Evolutionary conservation across 192 early-diverging fungal species (phyloP), one percentile per base, ranked within the genome.

Genomic region (Backusella australiensis): DNA sequence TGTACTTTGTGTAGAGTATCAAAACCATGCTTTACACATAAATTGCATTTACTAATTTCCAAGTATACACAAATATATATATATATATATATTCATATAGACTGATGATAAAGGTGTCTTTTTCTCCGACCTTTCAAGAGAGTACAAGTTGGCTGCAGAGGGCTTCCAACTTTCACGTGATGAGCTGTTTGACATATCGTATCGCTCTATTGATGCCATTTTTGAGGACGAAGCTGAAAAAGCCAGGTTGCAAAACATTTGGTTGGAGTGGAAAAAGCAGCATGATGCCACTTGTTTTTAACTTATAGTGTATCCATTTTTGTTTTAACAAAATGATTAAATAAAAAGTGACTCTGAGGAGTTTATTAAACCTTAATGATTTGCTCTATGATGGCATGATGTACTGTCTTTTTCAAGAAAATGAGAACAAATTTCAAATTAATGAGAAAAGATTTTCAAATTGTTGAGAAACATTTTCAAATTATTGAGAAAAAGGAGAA

Each of bases 31-130:
- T 32, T 32, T 32, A 32, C 32, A 32, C 32, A 32, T 32, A 32
- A 32, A 32, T 32, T 32, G 0, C 32, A 32, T 32, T 32, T 32
- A 32, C 73, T 19, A 36, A 42, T 39, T 38, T 36, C 34, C 41
- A 15, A 56, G 75, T 15, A 7, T 36, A 52, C 6, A 52, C 1
- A 52, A 17, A 52, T 1, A 29, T 29, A 59, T 67, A 4, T 53
- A 63, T 17, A 32, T 32, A 32, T 3, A 32, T 67, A 4, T 53
- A 63, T 17, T 3, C 1, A 32, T 0, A 32, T 44, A 85, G 83
- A 85, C 83, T 34, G 83, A 85, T 49, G 83, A 85, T 69, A 85
- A 85, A 38, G 83, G 83, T 42, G 81, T 85, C 6, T 85, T 82
- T 44, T 78, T 80, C 44, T 82, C 81, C 6, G 69, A 79, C 12